phyloP scores from a whole-genome alignment of 2,329 filamentous ascomycete genomes.

The Beauveria sp. region DNA sequence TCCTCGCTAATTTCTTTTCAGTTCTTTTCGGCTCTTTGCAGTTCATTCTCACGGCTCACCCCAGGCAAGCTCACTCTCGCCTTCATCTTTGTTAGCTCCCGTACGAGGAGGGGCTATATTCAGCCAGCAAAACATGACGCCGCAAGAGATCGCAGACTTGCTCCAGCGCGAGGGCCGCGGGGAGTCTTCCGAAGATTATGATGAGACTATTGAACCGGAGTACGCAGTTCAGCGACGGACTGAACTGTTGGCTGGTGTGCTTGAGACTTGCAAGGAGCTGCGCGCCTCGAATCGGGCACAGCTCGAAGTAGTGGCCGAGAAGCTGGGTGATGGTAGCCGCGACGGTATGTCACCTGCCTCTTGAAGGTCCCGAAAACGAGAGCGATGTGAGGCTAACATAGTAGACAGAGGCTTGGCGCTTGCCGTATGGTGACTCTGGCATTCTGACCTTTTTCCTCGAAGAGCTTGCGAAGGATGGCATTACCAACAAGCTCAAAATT shows the following conservation, averaged over 20 bases:
- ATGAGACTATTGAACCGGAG: constrained; percentile 20
- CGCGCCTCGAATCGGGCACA: constrained; percentile 33
- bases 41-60: neutral
- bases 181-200: constrained; percentile 19
- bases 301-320: constrained; percentile 41
- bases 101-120: neutral
- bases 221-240: constrained; percentile 20
- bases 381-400: constrained; percentile 12
- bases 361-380: neutral
- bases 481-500: constrained; percentile 38
- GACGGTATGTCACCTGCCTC: constrained; percentile 36
- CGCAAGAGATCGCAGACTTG: constrained; percentile 31
- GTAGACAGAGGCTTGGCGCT: constrained; percentile 43
- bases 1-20: neutral
- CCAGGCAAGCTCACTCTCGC: neutral
- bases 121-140: constrained; percentile 20
- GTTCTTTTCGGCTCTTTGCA: neutral
- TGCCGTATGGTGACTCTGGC: constrained; percentile 50
- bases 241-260: constrained; percentile 28
- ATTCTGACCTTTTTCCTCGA: constrained; percentile 49
- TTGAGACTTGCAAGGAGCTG: constrained; percentile 31
- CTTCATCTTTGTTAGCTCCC: neutral
- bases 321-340: constrained; percentile 47
- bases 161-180: constrained; percentile 27
- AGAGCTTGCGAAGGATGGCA: constrained; percentile 31